A percentile compares a stretch with the other conserved stretches of the same genome.
These are phyloP conservation scores for Madurella fahalii DNA, from an alignment of 2,329 filamentous ascomycete species.

Conservation along the genomic window DNA sequence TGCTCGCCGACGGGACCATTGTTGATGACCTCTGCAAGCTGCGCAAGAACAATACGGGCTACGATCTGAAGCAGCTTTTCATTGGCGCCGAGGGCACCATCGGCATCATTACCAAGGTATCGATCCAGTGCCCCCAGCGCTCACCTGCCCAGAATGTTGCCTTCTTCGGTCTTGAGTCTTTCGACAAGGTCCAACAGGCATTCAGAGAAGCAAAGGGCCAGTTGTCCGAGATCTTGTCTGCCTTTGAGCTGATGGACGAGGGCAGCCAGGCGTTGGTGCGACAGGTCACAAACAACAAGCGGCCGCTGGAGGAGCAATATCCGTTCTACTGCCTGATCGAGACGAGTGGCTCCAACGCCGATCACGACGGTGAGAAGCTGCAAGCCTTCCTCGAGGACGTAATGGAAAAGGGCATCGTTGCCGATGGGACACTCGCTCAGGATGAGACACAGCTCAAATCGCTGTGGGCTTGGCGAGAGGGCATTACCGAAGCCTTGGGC, in stretches of 20 bases:
- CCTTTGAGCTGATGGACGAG: constrained; percentile 95
- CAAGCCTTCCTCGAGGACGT: constrained; percentile 87
- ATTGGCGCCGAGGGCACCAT: constrained; percentile 94
- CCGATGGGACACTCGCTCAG: constrained; percentile 87
- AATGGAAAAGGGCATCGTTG: constrained; percentile 80
- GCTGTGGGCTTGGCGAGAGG: constrained; percentile 91
- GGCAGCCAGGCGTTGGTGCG: constrained; percentile 75
- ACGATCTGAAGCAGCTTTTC: constrained; percentile 94
- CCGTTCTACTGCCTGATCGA: constrained; percentile 97
- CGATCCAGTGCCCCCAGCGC: constrained; percentile 82
- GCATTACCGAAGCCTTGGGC: constrained; percentile 81
- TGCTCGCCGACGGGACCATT: constrained; percentile 88
- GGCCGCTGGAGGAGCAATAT: constrained; percentile 76
- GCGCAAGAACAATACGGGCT: constrained; percentile 98
- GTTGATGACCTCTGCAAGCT: constrained; percentile 83
- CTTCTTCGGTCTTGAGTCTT: constrained; percentile 87
- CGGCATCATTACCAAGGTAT: constrained; percentile 86
- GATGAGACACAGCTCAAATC: constrained; percentile 84
- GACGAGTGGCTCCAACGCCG: constrained; percentile 89
- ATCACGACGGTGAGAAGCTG: constrained; percentile 91
- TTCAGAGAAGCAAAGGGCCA: constrained; percentile 87
- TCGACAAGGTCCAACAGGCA: constrained; percentile 79
- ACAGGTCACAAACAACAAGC: constrained; percentile 68
- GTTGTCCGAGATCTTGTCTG: constrained; percentile 90
- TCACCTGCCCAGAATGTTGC: constrained; percentile 90